Conservation (phyloP, 768 basidiomycete genomes). For the Russula earlei region DNA sequence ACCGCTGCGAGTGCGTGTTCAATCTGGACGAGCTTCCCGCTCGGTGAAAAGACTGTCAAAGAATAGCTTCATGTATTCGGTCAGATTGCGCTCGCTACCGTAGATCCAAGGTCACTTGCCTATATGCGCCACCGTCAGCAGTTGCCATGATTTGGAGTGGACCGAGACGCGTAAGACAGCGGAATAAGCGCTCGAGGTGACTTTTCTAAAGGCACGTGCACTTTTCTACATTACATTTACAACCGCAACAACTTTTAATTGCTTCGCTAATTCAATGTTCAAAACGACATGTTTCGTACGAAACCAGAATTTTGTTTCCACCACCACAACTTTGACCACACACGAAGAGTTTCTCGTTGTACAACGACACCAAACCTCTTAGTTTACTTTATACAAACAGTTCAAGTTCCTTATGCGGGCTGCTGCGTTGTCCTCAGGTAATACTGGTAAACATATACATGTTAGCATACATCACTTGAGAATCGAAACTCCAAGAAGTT, state of each 20-base stretch:
- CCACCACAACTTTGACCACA: too few species aligned
- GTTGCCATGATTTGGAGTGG: constrained; percentile 48
- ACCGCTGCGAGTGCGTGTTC: constrained; percentile 98
- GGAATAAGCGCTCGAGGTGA: neutral
- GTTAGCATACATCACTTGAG: neutral
- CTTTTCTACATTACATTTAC: neutral
- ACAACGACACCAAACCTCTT: neutral
- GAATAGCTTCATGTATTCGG: constrained; percentile 62
- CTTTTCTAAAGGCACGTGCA: constrained; percentile 12
- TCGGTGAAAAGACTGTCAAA: constrained; percentile 97
- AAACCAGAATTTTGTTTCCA: too few species aligned
- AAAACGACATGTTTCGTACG: too few species aligned
- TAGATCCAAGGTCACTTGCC: constrained; percentile 20
- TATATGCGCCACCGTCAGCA: constrained; percentile 45
- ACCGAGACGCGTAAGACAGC: constrained; percentile 13
- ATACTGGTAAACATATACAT: constrained; percentile 36
- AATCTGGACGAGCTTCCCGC: constrained; percentile 98
- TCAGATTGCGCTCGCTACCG: neutral
- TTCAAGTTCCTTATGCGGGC: constrained; percentile 23
- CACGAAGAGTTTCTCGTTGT: too few species aligned
- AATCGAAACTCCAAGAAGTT: constrained; percentile 19
- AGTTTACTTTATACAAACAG: constrained; percentile 10
- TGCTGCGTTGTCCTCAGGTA: constrained; percentile 79
- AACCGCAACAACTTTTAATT: too few species aligned
- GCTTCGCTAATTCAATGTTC: too few species aligned